Evolutionary conservation across 2,329 filamentous ascomycete genomes (phyloP), one percentile per base, ranked within the genome.

Genomic region (Penicillium sp.): DNA sequence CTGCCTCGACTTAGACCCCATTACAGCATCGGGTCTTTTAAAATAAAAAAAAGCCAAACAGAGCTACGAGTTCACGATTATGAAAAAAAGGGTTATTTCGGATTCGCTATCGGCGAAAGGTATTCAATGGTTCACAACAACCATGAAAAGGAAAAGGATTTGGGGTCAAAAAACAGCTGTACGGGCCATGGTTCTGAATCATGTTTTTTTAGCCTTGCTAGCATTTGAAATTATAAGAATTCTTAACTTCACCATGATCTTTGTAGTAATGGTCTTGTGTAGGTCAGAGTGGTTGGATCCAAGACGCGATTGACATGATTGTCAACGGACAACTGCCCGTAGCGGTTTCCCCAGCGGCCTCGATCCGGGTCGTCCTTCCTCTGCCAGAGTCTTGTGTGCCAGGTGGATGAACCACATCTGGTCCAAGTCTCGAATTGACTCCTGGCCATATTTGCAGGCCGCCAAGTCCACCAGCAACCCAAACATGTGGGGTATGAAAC

Each of bases 41-140:
- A 22, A 22, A 22, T 22, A 22, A 22, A 22, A 8, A 38, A 16
- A 28, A 43, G 58, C 26, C 35, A 59, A 55, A 59, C 58, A 30
- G 26, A 51, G 43, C 33, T 57, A 69, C 60, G 67, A 69, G 45
- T 54, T 69, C 63, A 69, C 63, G 67, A 69, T 65, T 57, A 68
- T 56, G 61, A 67, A n/a, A 64, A 64, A 64, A 55, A 28, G 28
- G 19, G 38, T 45, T 54, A 22, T 61, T 63, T 62, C 49, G 42
- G 40, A 45, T 58, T 63, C 55, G 54, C 52, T 55, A 14, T 35
- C 19, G 48, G 64, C 62, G 58, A 61, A 48, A 38, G 58, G 43
- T 40, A 55, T 52, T 52, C 38, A 38, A 37, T 45, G 58, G 58
- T 60, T 63, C 52, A 56, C 52, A 58, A 60, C 60, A 53, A 46